Evolutionary conservation across 2,329 filamentous ascomycete species (phyloP).

Genomic region (Nothophaeocryptopus gaeumannii): DNA sequence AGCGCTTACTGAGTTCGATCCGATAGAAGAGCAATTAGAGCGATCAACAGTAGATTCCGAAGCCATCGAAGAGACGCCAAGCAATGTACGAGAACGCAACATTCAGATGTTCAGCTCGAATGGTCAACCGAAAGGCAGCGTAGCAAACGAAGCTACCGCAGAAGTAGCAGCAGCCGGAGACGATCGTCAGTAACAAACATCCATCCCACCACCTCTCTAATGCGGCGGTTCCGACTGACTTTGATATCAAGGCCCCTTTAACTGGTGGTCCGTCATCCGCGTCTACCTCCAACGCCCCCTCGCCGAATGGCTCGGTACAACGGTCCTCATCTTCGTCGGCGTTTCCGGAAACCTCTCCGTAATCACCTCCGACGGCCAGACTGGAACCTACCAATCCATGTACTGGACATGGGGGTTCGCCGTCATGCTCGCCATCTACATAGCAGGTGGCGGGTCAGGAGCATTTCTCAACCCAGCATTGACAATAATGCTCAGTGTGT

Average conservation of each 20-base stretch:
- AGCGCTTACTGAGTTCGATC: background rate
- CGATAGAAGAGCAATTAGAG: constrained; percentile 5
- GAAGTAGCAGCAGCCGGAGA: constrained; percentile 8
- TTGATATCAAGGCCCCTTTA: constrained; percentile 21
- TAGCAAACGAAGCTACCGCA: constrained; percentile 11
- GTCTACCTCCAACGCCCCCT: constrained; percentile 56
- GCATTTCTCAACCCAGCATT: constrained; percentile 50
- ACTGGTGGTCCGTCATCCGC: constrained; percentile 55
- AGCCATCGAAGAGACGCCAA: background rate
- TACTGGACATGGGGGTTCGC: constrained; percentile 53
- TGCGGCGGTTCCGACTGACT: background rate
- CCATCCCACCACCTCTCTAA: background rate
- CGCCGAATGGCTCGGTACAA: constrained; percentile 58
- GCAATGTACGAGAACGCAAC: constrained; percentile 6
- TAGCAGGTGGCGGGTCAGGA: constrained; percentile 46
- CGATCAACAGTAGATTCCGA: background rate
- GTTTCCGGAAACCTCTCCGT: constrained; percentile 32
- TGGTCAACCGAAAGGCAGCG: constrained; percentile 8
- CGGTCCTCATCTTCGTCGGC: constrained; percentile 25
- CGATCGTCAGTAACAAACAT: background rate
- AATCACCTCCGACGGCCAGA: constrained; percentile 40
- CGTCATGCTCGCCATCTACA: constrained; percentile 48
- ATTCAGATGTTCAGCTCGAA: constrained; percentile 7
- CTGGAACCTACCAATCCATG: constrained; percentile 23
- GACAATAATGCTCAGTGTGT: constrained; percentile 43